A percentile compares a stretch with the other conserved stretches of the same genome.
These are phyloP conservation scores for Coemansia erecta DNA, from an alignment of 192 early-diverging fungal species.

Conservation along the genomic window DNA sequence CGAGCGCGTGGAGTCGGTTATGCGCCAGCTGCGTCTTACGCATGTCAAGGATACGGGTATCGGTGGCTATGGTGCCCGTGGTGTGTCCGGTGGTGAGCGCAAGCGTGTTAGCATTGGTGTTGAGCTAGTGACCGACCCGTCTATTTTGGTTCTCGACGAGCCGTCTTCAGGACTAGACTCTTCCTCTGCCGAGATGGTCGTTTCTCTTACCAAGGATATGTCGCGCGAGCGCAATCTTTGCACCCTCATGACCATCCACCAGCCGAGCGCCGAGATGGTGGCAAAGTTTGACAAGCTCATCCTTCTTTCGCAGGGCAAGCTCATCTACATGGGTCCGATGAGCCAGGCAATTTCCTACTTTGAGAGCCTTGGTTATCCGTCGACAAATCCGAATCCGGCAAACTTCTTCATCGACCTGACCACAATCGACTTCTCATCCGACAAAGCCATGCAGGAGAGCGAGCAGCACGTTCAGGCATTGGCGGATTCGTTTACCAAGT, in stretches of 20 bases:
- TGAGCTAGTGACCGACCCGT: no score
- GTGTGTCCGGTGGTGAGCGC: no score
- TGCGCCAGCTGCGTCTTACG: constrained; percentile 57
- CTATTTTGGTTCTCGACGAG: constrained; percentile 41
- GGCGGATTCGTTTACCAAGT: constrained; percentile 7
- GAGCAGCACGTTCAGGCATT: constrained; percentile 21
- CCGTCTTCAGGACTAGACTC: constrained; percentile 62
- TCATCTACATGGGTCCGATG: constrained; percentile 51
- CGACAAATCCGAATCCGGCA: constrained; percentile 57
- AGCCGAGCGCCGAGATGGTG: no score
- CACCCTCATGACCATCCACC: constrained; percentile 59
- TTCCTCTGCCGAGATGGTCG: constrained; percentile 51
- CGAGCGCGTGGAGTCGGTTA: constrained; percentile 56
- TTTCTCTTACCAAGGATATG: constrained; percentile 51
- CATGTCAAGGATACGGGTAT: constrained; percentile 52
- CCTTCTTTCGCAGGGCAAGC: constrained; percentile 56
- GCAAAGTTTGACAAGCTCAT: constrained; percentile 68
- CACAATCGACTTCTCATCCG: no score
- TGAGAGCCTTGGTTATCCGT: constrained; percentile 41
- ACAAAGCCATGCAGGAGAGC: constrained; percentile 17
- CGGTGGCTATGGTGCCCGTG: constrained; percentile 23
- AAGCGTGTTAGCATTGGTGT: no score
- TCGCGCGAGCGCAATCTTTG: constrained; percentile 55
- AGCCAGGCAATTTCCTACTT: constrained; percentile 29
- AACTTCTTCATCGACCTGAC: constrained; percentile 59